Base-by-base conservation (phyloP, 1,139 yeast species). In the Lodderomyces jiufengensis region DNA sequence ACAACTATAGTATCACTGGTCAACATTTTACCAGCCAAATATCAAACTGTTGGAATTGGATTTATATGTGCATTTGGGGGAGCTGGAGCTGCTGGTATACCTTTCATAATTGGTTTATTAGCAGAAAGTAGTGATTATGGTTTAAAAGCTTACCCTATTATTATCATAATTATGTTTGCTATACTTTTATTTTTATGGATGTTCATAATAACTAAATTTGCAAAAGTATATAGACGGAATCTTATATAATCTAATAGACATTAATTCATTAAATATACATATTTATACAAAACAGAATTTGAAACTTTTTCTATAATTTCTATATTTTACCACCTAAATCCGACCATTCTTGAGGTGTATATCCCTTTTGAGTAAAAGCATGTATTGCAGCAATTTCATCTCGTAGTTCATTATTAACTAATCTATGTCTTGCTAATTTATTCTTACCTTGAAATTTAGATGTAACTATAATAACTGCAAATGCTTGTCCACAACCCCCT, bases 291-390 rank as follows among this genome's bases (percentile, higher is more conserved):
- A n/a, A n/a, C n/a, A n/a, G n/a, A n/a, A n/a, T n/a, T n/a, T n/a
- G n/a, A n/a, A n/a, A n/a, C n/a, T n/a, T n/a, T n/a, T n/a, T n/a
- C n/a, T n/a, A n/a, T n/a, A n/a, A 11, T n/a, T 24, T 9, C 31
- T 37, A 43, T 37, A 43, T 32, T 20, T 44, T 38, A 2, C 70
- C 70, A 11, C 69, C 70, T 43, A 69, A 74, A 3, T 55, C 60
- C 27, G 64, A 64, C 88, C 90, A 84, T 55, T 84, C 95, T 21
- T 73, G 80, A 2, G 76, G 73, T 0, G 94, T 83, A 49, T 76
- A 80, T 14, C 87, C 83, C 61, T 86, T 88, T 52, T 92, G 97
- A 1, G 97, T 87, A 57, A 92, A 94, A 0, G 98, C 98, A 61
- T 92, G 98, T 30, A 92, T 88, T 5, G 72, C 63, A 1, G 86